A percentile compares a stretch with the other conserved stretches of the same genome.
These are phyloP conservation scores for Backusella macrospora DNA, from an alignment of 192 early-diverging fungal genomes.

Conservation along the genomic window DNA sequence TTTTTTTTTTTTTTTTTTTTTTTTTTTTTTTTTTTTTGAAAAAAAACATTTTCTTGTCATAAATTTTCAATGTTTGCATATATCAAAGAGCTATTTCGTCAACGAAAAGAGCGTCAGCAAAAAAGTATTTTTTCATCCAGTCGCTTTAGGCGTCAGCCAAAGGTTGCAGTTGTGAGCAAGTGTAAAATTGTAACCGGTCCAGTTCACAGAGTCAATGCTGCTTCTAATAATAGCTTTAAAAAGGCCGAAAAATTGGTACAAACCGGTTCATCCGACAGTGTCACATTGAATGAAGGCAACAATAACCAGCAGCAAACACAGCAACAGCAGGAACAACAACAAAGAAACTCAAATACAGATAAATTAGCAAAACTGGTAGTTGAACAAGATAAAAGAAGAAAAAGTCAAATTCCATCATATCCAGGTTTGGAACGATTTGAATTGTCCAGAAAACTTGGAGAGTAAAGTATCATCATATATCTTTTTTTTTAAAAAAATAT, in stretches of 20 bases:
- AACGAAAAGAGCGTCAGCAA: conserved; percentile 18
- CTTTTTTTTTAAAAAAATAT: neutral
- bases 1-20: conserved; percentile 4
- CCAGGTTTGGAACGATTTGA: conserved; percentile 62
- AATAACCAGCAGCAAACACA: neutral
- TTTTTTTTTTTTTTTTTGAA: neutral
- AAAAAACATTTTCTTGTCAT: neutral
- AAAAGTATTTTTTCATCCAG: neutral
- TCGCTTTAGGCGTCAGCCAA: neutral
- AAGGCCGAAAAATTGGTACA: conserved; percentile 10
- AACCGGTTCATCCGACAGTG: conserved; percentile 8
- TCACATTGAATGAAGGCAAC: neutral
- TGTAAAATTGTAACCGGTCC: neutral
- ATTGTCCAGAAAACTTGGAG: conserved; percentile 67
- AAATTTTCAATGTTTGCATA: neutral
- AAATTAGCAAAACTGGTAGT: conserved; percentile 7
- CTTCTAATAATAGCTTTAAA: conserved; percentile 6
- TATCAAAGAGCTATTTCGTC: conserved; percentile 22
- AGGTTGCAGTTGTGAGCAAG: neutral
- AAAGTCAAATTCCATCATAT: conserved; percentile 33
- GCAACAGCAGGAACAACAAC: neutral
- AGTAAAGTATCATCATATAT: conserved; percentile 49
- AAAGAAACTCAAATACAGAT: conserved; percentile 11
- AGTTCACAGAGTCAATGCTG: neutral
- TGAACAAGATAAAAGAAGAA: conserved; percentile 24